Percentiles rank a stretch among this genome's conserved stretches.
These are phyloP conservation scores for Peniophora sp. DNA, from an alignment of 1,284 basidiomycete genomes.

Conservation along the genomic window DNA sequence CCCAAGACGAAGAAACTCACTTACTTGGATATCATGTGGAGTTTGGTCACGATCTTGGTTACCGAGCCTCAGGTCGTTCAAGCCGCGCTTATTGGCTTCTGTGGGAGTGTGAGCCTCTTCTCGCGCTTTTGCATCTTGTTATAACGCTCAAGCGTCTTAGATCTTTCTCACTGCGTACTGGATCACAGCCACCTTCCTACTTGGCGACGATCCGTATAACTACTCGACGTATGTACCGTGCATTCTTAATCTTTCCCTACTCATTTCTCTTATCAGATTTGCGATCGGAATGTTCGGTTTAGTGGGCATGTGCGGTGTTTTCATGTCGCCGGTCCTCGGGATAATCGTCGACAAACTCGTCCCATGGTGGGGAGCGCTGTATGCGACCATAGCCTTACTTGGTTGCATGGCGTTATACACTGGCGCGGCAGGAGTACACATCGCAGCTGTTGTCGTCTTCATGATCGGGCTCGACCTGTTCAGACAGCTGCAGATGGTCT, in stretches of 20 bases:
- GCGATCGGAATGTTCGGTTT: constrained; percentile 51
- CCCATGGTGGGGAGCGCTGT: constrained; percentile 40
- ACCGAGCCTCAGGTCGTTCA: constrained; percentile 45
- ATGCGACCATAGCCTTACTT: constrained; percentile 27
- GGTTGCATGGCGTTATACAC: constrained; percentile 31
- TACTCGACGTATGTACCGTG: background rate
- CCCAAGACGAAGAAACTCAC: constrained; percentile 32
- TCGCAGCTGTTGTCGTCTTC: constrained; percentile 37
- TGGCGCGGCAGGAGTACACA: constrained; percentile 34
- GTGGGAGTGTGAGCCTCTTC: constrained; percentile 31
- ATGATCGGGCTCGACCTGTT: constrained; percentile 41
- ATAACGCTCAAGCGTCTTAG: constrained; percentile 31
- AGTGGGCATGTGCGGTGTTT: constrained; percentile 39
- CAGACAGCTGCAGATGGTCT: constrained; percentile 37
- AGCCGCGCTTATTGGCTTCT: constrained; percentile 30
- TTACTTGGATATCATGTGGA: constrained; percentile 36
- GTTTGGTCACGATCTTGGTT: constrained; percentile 35
- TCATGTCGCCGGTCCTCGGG: constrained; percentile 42
- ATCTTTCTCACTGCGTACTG: constrained; percentile 36
- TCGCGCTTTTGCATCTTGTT: too few species aligned
- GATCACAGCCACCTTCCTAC: constrained; percentile 14
- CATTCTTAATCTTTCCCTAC: background rate
- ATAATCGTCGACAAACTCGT: constrained; percentile 40
- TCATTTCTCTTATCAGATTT: constrained; percentile 20
- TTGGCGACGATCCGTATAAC: background rate